Evolutionary conservation across 2,329 filamentous ascomycete species (phyloP).

Genomic region (Dactylellina haptotyla): DNA sequence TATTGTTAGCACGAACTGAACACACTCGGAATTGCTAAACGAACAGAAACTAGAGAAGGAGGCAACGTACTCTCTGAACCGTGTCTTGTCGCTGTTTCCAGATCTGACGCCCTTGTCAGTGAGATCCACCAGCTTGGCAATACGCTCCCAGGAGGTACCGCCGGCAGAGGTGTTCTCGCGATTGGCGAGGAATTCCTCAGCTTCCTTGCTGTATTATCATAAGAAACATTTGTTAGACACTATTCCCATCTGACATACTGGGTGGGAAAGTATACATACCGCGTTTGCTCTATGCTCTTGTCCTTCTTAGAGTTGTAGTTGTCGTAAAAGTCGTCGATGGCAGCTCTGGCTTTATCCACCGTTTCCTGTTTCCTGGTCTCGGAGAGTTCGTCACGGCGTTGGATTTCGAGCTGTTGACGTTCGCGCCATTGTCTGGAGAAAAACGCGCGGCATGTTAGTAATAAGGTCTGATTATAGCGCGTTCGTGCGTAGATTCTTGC

Average conservation of each 20-base stretch:
- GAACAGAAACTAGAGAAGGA: background rate
- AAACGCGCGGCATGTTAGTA: background rate
- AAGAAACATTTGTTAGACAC: background rate
- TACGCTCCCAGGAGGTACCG: conserved; percentile 97
- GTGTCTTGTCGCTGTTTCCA: conserved; percentile 90
- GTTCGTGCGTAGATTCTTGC: background rate
- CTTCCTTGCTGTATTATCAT: conserved; percentile 72
- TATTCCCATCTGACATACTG: background rate
- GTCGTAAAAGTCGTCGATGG: conserved; percentile 99
- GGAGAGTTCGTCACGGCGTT: conserved; percentile 85
- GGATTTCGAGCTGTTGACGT: conserved; percentile 81
- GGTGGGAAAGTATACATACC: conserved; percentile 37
- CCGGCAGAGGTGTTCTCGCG: conserved; percentile 93
- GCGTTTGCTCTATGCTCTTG: conserved; percentile 87
- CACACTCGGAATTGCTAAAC: too few relatives aligned
- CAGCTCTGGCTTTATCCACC: conserved; percentile 86
- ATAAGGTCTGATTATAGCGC: background rate
- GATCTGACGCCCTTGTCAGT: conserved; percentile 90
- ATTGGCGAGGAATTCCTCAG: conserved; percentile 87
- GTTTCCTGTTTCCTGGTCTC: conserved; percentile 84
- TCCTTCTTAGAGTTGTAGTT: conserved; percentile 99
- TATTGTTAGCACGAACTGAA: background rate
- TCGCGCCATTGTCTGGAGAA: conserved; percentile 80
- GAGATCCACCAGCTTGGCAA: conserved; percentile 95
- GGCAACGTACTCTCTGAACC: conserved; percentile 78